Percentiles rank a stretch among this genome's conserved stretches.
These are phyloP conservation scores for Russula sp. DNA, from an alignment of 768 basidiomycete species.

Conservation along the genomic window DNA sequence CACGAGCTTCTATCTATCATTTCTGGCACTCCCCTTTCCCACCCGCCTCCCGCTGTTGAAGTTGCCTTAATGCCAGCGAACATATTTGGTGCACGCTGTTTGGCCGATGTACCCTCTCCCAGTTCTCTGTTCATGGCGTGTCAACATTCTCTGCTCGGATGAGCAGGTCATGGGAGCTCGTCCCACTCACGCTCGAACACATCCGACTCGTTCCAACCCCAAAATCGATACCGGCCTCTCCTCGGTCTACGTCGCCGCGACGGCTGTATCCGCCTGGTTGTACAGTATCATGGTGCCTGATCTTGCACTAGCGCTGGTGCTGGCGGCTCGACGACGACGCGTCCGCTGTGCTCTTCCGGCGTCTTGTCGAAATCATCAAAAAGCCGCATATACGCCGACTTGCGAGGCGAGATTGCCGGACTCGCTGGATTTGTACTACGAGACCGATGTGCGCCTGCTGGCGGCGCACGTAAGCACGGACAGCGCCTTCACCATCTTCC, in stretches of 20 bases:
- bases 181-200: slow-evolving; percentile 46
- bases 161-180: slow-evolving; percentile 58
- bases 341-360: slow-evolving; percentile 50
- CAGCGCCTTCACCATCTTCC: slow-evolving; percentile 68
- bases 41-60: slow-evolving; percentile 28
- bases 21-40: slow-evolving; percentile 24
- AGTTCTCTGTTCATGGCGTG: slow-evolving; percentile 58
- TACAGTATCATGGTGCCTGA: slow-evolving; percentile 65
- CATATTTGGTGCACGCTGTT: slow-evolving; percentile 65
- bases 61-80: slow-evolving; percentile 48
- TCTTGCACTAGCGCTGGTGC: slow-evolving; percentile 66
- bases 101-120: slow-evolving; percentile 64
- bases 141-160: slow-evolving; percentile 36
- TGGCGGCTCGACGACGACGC: slow-evolving; percentile 59
- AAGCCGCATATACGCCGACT: slow-evolving; percentile 66
- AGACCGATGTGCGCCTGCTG: slow-evolving; percentile 47
- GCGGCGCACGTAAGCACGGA: slow-evolving; percentile 46
- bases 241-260: slow-evolving; percentile 47
- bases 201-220: slow-evolving; percentile 48
- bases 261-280: slow-evolving; percentile 59
- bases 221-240: slow-evolving; percentile 36
- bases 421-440: slow-evolving; percentile 66
- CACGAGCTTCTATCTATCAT: slow-evolving; percentile 44
- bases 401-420: slow-evolving; percentile 51
- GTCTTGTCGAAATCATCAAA: slow-evolving; percentile 68